Conservation (phyloP, 2,329 filamentous ascomycete species). For the Fusarium scirpi region DNA sequence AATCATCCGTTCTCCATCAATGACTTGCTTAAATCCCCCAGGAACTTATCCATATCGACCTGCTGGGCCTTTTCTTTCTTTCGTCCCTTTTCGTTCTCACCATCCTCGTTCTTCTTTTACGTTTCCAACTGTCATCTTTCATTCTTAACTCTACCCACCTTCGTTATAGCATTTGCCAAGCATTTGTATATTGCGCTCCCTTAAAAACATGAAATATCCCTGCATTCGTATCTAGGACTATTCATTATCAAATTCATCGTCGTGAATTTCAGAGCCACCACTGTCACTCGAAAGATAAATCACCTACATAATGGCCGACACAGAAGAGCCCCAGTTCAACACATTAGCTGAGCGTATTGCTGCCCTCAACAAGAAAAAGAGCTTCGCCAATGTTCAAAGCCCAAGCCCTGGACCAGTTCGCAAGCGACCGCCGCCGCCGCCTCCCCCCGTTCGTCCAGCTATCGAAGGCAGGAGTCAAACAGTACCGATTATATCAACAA, state of each 20-base stretch:
- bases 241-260: slow-evolving; percentile 2
- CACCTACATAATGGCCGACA: slow-evolving; percentile 65
- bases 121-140: not conserved
- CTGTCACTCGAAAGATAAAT: not conserved
- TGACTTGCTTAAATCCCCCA: slow-evolving; percentile 11
- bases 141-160: slow-evolving; percentile 21
- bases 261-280: not conserved
- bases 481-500: slow-evolving; percentile 51
- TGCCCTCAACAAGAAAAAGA: slow-evolving; percentile 71
- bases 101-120: slow-evolving; percentile 12
- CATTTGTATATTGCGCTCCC: not conserved
- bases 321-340: slow-evolving; percentile 71
- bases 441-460: slow-evolving; percentile 58
- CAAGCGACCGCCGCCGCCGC: slow-evolving; percentile 54
- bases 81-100: slow-evolving; percentile 1
- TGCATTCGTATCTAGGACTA: slow-evolving; percentile 6
- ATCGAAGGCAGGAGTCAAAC: slow-evolving; percentile 54
- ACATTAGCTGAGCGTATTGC: slow-evolving; percentile 72
- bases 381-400: slow-evolving; percentile 60
- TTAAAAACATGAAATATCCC: not conserved
- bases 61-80: slow-evolving; percentile 5
- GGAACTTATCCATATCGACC: slow-evolving; percentile 12
- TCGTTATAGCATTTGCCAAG: not conserved
- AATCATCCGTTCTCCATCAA: slow-evolving; percentile 16
- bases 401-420: slow-evolving; percentile 55